These are phyloP conservation scores for Hevea brasiliensis DNA, from an alignment of 345 rosid genomes.

Conservation along the genomic window DNA sequence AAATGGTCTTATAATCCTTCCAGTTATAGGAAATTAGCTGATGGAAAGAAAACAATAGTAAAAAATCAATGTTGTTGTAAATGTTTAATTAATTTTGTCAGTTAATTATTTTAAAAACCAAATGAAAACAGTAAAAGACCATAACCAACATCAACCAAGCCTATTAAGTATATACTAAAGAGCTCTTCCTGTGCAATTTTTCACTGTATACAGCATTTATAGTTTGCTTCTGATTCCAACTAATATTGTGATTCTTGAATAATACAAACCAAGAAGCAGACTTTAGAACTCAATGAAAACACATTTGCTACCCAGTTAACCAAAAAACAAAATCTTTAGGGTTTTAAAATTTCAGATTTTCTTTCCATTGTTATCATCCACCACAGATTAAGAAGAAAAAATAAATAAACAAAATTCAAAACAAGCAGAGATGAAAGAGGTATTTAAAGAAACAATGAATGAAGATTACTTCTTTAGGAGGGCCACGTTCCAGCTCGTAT, in stretches of 20 bases:
- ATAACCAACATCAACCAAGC: neutral
- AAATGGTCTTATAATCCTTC: too few relatives aligned
- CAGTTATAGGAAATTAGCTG: too few relatives aligned
- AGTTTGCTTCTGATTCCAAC: too few relatives aligned
- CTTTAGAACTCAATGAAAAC: neutral
- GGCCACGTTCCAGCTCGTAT: slow-evolving; percentile 56
- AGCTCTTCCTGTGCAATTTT: neutral
- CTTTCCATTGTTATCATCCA: too few relatives aligned
- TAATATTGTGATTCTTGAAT: too few relatives aligned
- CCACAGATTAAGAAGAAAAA: too few relatives aligned
- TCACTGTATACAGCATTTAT: too few relatives aligned
- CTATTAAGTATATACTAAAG: neutral
- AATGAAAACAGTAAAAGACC: neutral
- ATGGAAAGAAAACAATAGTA: too few relatives aligned
- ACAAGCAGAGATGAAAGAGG: neutral
- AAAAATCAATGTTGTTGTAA: too few relatives aligned
- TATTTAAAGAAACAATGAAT: neutral
- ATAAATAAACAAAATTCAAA: neutral
- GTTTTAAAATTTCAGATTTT: too few relatives aligned
- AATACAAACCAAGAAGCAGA: neutral
- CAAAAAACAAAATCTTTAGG: neutral
- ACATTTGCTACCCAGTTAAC: too few relatives aligned
- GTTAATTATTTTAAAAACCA: neutral
- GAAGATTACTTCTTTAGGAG: slow-evolving; percentile 42
- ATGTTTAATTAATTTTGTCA: too few relatives aligned